Evolutionary conservation across 352 stramenopile species (phyloP), one percentile per base, ranked within the genome.

Genomic region (Globisporangium cederbergense): DNA sequence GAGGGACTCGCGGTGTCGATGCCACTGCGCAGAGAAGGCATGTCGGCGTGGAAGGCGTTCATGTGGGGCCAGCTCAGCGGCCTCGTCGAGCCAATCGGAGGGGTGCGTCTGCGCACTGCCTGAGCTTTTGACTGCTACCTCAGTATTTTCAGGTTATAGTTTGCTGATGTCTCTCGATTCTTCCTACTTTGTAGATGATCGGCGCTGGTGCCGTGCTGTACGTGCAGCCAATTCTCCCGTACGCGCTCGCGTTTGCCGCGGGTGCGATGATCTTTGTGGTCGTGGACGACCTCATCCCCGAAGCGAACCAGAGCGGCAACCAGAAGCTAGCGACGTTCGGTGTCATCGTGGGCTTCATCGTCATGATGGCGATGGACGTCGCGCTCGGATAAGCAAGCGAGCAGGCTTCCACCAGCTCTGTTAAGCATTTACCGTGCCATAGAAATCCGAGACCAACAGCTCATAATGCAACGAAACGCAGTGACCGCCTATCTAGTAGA

Each of bases 201-300:
- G 90, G 90, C 34, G 90, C 90, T 6, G 83, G 80, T 11, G 83
- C 86, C 2, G 89, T 97, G 50, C 63, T 95, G 65, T 91, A 90
- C 58, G 90, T 96, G 42, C 77, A 95, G 73, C 89, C 88, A 16
- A 93, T 96, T 47, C 64, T 97, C 14, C 90, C 90, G 8, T 97
- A 97, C 62, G 90, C 90, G 30, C 73, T 97, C n/a, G 86, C 88
- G 50, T 97, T 97, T 66, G 90, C 90, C 1, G 89, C 89, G 0
- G 90, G 88, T 3, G 90, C 90, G 0, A 97, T 97, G 90, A 91
- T 97, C 67, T 97, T 96, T 58, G 90, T 97, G 8, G 90, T 97
- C 20, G 89, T 97, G 32, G 89, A 97, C 64, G 87, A 96, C 62
- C 72, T 97, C n/a, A 82, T 97, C 25, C 90, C 90, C 0, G 90